A percentile compares a stretch with the other conserved stretches of the same genome.
phyloP scores from a whole-genome alignment of 352 stramenopile genomes.

The Globisporangium megalacanthum region DNA sequence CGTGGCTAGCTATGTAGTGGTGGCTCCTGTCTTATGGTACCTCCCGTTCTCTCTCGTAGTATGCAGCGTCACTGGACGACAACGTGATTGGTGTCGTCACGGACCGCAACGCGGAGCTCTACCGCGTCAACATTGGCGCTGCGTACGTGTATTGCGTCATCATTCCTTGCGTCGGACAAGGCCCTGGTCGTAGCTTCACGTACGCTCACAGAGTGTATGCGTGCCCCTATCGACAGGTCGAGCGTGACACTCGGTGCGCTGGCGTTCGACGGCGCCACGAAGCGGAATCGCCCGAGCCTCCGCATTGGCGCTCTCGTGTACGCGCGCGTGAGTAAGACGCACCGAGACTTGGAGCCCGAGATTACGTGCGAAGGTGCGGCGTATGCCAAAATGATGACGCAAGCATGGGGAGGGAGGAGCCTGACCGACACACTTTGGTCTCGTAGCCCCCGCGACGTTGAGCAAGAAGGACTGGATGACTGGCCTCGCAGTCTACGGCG shows the following conservation, averaged over 20 bases:
- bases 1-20: too few species aligned
- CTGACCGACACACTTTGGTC: too few species aligned
- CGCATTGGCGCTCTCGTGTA: constrained; percentile 93
- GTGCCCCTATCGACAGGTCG: constrained; percentile 25
- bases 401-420: too few species aligned
- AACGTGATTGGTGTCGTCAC: constrained; percentile 93
- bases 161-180: too few species aligned
- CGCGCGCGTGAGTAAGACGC: constrained; percentile 87
- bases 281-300: constrained; percentile 94
- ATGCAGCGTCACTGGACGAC: constrained; percentile 78
- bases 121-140: constrained; percentile 93
- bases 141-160: too few species aligned
- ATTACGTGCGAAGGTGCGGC: constrained; percentile 90
- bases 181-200: background rate
- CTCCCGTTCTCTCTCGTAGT: constrained; percentile 27
- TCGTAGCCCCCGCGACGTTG: constrained; percentile 74
- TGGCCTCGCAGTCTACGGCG: constrained; percentile 94
- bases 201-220: background rate
- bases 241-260: constrained; percentile 68
- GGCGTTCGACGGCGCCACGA: constrained; percentile 97
- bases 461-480: constrained; percentile 99
- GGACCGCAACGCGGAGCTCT: constrained; percentile 91
- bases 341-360: constrained; percentile 89
- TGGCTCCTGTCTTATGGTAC: background rate
- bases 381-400: too few species aligned